Evolutionary conservation across 192 early-diverging fungal genomes (phyloP), one percentile per base, ranked within the genome.

Genomic region (Blastocladiella britannica): DNA sequence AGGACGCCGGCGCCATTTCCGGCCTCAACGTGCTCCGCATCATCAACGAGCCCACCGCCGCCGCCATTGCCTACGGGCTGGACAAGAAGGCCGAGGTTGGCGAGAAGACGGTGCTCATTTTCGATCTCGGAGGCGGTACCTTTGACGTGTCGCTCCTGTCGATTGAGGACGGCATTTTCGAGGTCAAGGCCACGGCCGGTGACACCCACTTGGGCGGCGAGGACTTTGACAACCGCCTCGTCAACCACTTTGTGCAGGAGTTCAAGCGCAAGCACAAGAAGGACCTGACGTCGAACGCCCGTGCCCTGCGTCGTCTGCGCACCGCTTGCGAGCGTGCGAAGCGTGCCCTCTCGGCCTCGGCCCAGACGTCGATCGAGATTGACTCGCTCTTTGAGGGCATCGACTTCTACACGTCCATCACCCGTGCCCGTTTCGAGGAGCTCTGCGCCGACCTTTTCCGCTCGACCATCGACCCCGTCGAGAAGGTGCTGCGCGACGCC

Each of bases 1-100:
- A 94, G 84, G 94, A 98, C 71, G 87, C 94, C 60, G 94, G 91
- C 77, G 76, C 83, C 62, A 95, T 98, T 67, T 71, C 92, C 54
- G 92, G 91, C 57, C 76, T 97, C 56, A 93, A 94, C 78, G 89
- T 97, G 54, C 86, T 91, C 65, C 91, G 94, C 76, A 98, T 98
- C 79, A 95, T 95, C 78, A 95, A 95, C 82, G 94, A 97, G 78
- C 91, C 94, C 61, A 95, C 94, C 53, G 91, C 94, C 52, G 94
- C 94, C 26, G 94, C 94, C 65, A 95, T 98, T 67, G 94, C 94
- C 65, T 98, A 95, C 68, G 92, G 91, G 78, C 78, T 95, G 59
- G 92, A 98, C 80, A 93, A 93, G 83, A 92, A 91, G 83, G 66
- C 70, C 63, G 54, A 60, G 55, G 62, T 28, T 23, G 86, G 88